Base-by-base conservation (phyloP, 352 stramenopile species). In the Blastocystis sp. region DNA sequence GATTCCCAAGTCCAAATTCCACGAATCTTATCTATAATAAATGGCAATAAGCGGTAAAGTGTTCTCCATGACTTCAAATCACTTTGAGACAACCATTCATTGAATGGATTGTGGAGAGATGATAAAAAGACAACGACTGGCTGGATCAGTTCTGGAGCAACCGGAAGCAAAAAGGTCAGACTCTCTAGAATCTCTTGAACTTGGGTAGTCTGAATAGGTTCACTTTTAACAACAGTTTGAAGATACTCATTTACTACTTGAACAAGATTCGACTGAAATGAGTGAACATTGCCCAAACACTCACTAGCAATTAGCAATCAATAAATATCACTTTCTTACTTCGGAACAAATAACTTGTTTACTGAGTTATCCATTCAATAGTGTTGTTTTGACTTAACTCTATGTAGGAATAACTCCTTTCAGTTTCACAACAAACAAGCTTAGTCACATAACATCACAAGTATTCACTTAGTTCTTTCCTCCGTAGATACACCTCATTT, bases 401-500 rank as follows among this genome's bases (percentile, higher is more conserved):
- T 17, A 3, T 30, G 0, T 15, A 54, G 58, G 19, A 30, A 56
- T 27, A 81, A 81, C 33, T 15, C 70, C 19, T n/a, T 37, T 27
- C 60, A 4, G 33, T 35, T 48, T 27, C 13, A 0, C 1, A 81
- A 59, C 24, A 60, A 81, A 81, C 37, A 81, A 15, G 6, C 5
- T 44, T 54, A 60, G 62, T 40, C 9, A 24, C 35, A 19, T 15
- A 66, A 68, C 19, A 84, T 17, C 11, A 51, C 68, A 48, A 9
- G 13, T 51, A n/a, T 11, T 13, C 22, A 42, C 24, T 40, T 84
- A 84, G 30, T 54, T 48, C 22, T 64, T 69, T 27, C 73, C 73
- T 19, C 73, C 73, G 51, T 68, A 84, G 27, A 84, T 84, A 62
- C 54, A 64, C 73, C 51, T 84, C 73, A 84, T 84, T n/a, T 84